Conservation (phyloP, 2,329 filamentous ascomycete genomes). For the Colletotrichum eremochloae region DNA sequence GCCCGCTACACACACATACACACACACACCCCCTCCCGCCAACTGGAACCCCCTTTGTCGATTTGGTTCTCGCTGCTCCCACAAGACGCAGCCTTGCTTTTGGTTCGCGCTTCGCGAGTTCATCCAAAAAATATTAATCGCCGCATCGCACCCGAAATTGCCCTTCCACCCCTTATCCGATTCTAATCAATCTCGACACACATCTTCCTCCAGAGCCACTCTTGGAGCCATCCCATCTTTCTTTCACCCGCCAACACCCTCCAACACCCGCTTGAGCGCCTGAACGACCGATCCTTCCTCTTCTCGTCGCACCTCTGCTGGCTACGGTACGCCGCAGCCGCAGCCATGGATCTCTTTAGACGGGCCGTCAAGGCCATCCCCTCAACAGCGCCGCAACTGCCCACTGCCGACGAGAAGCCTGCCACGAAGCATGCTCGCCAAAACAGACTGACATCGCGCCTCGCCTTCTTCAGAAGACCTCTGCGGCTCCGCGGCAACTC, state of each 20-base stretch:
- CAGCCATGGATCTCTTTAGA: slow-evolving; percentile 69
- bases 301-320: slow-evolving; percentile 4
- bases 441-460: slow-evolving; percentile 60
- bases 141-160: slow-evolving; percentile 2
- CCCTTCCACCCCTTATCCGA: slow-evolving; percentile 22
- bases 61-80: slow-evolving; percentile 19
- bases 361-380: slow-evolving; percentile 66
- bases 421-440: slow-evolving; percentile 51
- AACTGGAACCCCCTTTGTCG: neutral
- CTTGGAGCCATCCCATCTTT: slow-evolving; percentile 32
- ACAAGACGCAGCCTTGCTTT: slow-evolving; percentile 35
- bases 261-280: slow-evolving; percentile 8
- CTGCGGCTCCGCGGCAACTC: slow-evolving; percentile 93
- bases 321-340: slow-evolving; percentile 30
- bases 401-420: slow-evolving; percentile 65
- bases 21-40: neutral
- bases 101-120: slow-evolving; percentile 35
- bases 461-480: slow-evolving; percentile 88
- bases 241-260: slow-evolving; percentile 18
- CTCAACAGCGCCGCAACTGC: slow-evolving; percentile 58
- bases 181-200: slow-evolving; percentile 26
- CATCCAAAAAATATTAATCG: slow-evolving; percentile 28
- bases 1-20: neutral
- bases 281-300: neutral
- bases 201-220: slow-evolving; percentile 6